Percentiles rank a stretch among this genome's conserved stretches.
These are phyloP conservation scores for Cyclotella cryptica DNA, from an alignment of 108 stramenopile genomes.

Conservation along the genomic window DNA sequence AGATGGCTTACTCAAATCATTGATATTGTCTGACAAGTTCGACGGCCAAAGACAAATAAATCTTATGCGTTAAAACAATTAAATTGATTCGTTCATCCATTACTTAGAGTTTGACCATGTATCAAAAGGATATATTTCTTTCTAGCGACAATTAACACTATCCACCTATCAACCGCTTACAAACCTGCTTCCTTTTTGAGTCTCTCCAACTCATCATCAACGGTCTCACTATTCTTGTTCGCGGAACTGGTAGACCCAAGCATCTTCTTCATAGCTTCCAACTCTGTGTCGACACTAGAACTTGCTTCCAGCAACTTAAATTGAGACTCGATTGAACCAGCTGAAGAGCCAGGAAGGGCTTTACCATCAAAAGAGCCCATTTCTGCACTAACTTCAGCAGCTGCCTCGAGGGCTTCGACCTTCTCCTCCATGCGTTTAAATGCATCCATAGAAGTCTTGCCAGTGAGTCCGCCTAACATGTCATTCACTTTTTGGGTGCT, in stretches of 20 bases:
- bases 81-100: too few relatives aligned
- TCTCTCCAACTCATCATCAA: conserved; percentile 91
- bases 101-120: not conserved
- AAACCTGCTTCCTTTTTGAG: conserved; percentile 75
- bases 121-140: conserved; percentile 1
- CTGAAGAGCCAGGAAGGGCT: conserved; percentile 75
- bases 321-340: conserved; percentile 77
- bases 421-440: conserved; percentile 97
- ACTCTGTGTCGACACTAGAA: conserved; percentile 87
- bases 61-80: too few relatives aligned
- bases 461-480: conserved; percentile 92
- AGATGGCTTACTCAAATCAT: conserved; percentile 57
- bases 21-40: not conserved
- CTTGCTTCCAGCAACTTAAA: conserved; percentile 89
- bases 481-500: conserved; percentile 96
- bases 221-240: conserved; percentile 36
- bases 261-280: conserved; percentile 88
- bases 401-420: conserved; percentile 93
- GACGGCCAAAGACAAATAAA: not conserved
- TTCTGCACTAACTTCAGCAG: conserved; percentile 94
- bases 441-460: conserved; percentile 93
- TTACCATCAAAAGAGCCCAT: conserved; percentile 66
- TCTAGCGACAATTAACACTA: not conserved
- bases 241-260: conserved; percentile 49
- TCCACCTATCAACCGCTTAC: conserved; percentile 1